Conservation (phyloP, 305 asterid genomes). For the Fraxinus albicans region DNA sequence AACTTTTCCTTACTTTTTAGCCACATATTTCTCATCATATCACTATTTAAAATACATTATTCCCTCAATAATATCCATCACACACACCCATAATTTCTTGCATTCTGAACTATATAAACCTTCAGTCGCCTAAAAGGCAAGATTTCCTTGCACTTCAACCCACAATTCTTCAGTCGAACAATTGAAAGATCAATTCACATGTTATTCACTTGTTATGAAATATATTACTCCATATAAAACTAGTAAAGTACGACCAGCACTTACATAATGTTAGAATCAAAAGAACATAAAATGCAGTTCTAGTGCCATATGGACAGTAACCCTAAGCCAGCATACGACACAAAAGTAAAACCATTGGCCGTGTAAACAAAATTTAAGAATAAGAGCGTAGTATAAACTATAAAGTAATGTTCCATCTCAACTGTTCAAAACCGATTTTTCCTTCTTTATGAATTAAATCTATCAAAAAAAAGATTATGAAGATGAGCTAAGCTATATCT, state of each 20-base stretch:
- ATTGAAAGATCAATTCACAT: not conserved
- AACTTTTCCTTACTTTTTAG: too few species aligned
- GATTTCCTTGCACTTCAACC: not conserved
- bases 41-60: too few species aligned
- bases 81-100: not conserved
- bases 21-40: too few species aligned
- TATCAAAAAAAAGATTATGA: not conserved
- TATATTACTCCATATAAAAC: not conserved
- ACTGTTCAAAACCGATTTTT: not conserved
- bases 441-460: not conserved
- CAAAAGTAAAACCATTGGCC: not conserved
- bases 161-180: not conserved
- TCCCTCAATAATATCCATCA: too few species aligned
- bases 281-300: not conserved
- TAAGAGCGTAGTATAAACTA: not conserved
- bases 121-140: not conserved
- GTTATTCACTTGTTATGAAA: not conserved
- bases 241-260: not conserved
- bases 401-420: not conserved
- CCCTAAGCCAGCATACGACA: not conserved
- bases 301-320: not conserved
- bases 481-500: not conserved
- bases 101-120: not conserved
- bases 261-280: not conserved
- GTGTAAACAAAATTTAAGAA: not conserved